Percentiles rank a stretch among this genome's conserved stretches.
Evolutionary conservation across 176 grass and related monocot genomes (phyloP).

Genomic region (Oryza brachyantha): DNA sequence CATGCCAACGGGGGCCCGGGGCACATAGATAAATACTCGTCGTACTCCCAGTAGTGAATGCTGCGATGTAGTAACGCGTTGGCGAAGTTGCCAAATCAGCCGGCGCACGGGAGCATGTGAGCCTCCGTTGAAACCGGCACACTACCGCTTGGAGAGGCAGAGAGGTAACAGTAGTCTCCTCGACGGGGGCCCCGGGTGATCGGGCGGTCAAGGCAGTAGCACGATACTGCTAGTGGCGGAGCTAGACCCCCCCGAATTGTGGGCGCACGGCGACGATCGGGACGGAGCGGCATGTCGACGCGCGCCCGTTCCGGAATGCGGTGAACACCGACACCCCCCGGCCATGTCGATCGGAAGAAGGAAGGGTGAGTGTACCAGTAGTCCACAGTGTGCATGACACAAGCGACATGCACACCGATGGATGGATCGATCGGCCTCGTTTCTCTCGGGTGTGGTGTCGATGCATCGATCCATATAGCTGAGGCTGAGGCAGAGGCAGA

Average conservation of each 20-base stretch:
- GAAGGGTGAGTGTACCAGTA: too few species aligned
- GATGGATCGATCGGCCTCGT: too few species aligned
- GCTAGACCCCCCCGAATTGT: background rate
- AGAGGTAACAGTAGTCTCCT: background rate
- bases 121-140: background rate
- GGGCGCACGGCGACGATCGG: background rate
- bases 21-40: too few species aligned
- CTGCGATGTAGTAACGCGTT: background rate
- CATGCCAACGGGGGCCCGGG: too few species aligned
- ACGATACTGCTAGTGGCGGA: too few species aligned
- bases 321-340: background rate
- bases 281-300: background rate
- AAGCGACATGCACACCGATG: background rate
- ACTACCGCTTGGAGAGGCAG: background rate
- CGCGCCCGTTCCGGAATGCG: background rate
- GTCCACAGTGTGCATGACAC: background rate
- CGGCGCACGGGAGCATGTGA: background rate
- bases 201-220: background rate
- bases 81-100: background rate
- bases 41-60: background rate
- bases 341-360: too few species aligned
- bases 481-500: too few species aligned
- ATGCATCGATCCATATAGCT: background rate
- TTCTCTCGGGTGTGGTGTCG: too few species aligned
- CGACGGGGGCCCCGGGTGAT: background rate